A percentile compares a stretch with the other conserved stretches of the same genome.
phyloP scores from a whole-genome alignment of 257 asterid species.

The Solanum phureja region DNA sequence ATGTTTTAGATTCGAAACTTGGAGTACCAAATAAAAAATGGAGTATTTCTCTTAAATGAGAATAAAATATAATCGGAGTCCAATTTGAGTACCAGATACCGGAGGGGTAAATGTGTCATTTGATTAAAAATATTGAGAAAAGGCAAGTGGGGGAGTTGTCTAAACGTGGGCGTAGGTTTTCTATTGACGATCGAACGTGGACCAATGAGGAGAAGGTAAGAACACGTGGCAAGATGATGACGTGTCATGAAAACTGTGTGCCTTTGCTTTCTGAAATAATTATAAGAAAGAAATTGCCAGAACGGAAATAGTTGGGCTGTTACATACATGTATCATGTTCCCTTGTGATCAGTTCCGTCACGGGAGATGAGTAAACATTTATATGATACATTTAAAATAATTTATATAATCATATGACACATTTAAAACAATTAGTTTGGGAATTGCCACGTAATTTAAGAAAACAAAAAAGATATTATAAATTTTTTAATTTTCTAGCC shows the following conservation, averaged over 20 bases:
- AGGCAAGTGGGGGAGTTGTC: not conserved
- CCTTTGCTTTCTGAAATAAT: not conserved
- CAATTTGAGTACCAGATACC: no score
- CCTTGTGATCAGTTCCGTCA: constrained; percentile 8
- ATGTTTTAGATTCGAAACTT: no score
- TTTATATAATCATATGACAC: no score
- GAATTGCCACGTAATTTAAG: no score
- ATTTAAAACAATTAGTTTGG: no score
- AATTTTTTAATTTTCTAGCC: no score
- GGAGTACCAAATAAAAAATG: no score
- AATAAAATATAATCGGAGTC: no score
- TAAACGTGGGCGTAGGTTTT: not conserved
- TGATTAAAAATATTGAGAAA: not conserved
- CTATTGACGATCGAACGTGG: not conserved
- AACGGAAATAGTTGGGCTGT: constrained; percentile 7
- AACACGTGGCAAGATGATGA: not conserved
- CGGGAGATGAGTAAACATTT: not conserved
- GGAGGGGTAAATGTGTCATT: not conserved
- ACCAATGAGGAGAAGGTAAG: not conserved
- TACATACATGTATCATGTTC: not conserved
- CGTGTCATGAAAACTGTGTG: constrained; percentile 5
- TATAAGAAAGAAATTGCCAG: not conserved
- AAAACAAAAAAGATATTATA: no score
- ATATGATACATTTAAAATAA: no score
- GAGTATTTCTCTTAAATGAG: no score